Percentiles rank a stretch among this genome's conserved stretches.
Conservation (phyloP, 2,329 filamentous ascomycete species). For the Diplodia intermedia region DNA sequence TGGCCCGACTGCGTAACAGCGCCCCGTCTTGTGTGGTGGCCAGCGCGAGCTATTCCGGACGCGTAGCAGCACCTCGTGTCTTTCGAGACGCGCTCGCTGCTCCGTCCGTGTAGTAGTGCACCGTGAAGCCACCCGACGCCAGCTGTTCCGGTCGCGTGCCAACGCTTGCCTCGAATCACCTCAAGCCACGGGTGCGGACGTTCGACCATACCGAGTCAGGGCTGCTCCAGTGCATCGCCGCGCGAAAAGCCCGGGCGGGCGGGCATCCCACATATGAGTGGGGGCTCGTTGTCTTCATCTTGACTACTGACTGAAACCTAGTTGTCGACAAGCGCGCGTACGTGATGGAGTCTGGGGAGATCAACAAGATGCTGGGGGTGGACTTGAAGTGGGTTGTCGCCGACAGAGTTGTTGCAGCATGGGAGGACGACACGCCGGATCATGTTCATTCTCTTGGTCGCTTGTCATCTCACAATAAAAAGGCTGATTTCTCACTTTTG, state of each 20-base stretch:
- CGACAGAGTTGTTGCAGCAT: slow-evolving; percentile 9
- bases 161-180: not conserved
- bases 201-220: slow-evolving; percentile 8
- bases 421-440: slow-evolving; percentile 7
- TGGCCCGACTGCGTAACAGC: slow-evolving; percentile 21
- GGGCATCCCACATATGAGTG: slow-evolving; percentile 20
- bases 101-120: slow-evolving; percentile 6
- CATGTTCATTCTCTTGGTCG: slow-evolving; percentile 24
- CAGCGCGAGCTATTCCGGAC: not conserved
- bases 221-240: slow-evolving; percentile 18
- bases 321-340: not conserved
- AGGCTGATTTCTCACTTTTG: slow-evolving; percentile 26
- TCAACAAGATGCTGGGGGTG: slow-evolving; percentile 9
- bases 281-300: slow-evolving; percentile 5
- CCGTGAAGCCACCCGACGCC: slow-evolving; percentile 6
- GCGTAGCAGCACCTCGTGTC: slow-evolving; percentile 10
- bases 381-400: slow-evolving; percentile 13
- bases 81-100: not conserved
- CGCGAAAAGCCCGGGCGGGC: slow-evolving; percentile 27
- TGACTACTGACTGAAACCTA: slow-evolving; percentile 7
- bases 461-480: slow-evolving; percentile 28
- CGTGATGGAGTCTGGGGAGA: slow-evolving; percentile 11
- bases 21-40: slow-evolving; percentile 6
- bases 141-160: slow-evolving; percentile 5
- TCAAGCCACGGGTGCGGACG: not conserved